These are phyloP conservation scores for Saururus chinensis DNA, from an alignment of 164 flowering plant genomes.

Conservation along the genomic window DNA sequence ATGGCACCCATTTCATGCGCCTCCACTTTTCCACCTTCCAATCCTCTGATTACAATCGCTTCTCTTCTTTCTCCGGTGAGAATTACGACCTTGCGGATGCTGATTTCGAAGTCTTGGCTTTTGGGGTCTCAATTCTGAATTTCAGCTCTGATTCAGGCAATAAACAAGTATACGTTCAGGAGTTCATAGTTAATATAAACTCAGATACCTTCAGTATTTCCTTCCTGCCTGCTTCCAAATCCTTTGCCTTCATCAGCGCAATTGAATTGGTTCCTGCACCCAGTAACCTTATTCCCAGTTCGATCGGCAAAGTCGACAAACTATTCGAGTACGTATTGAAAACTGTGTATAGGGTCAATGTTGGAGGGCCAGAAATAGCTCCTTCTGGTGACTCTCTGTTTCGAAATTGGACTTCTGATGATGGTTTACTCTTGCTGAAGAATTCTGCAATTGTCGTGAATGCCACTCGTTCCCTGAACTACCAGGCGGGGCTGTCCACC, in stretches of 20 bases:
- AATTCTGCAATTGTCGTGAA: slow-evolving; percentile 5
- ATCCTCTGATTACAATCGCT: neutral
- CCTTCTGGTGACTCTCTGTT: slow-evolving; percentile 45
- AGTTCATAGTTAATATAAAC: neutral
- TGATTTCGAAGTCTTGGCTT: neutral
- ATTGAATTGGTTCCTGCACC: neutral
- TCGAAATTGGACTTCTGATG: slow-evolving; percentile 65
- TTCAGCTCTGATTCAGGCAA: neutral
- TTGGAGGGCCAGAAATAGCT: slow-evolving; percentile 68
- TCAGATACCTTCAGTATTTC: neutral
- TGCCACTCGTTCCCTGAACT: neutral
- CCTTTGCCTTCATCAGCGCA: neutral
- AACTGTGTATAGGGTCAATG: slow-evolving; percentile 53
- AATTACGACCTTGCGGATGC: neutral
- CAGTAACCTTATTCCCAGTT: neutral
- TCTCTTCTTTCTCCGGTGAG: neutral
- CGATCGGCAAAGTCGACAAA: slow-evolving; percentile 15
- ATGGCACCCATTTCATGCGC: neutral
- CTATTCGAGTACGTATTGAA: slow-evolving; percentile 35
- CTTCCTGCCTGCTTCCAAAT: neutral
- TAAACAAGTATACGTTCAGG: neutral
- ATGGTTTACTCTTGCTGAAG: neutral
- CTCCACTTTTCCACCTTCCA: neutral
- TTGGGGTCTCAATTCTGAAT: neutral
- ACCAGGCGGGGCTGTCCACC: neutral